Conservation (phyloP, 2,329 filamentous ascomycete species). For the Phyllosticta citriasiana region DNA sequence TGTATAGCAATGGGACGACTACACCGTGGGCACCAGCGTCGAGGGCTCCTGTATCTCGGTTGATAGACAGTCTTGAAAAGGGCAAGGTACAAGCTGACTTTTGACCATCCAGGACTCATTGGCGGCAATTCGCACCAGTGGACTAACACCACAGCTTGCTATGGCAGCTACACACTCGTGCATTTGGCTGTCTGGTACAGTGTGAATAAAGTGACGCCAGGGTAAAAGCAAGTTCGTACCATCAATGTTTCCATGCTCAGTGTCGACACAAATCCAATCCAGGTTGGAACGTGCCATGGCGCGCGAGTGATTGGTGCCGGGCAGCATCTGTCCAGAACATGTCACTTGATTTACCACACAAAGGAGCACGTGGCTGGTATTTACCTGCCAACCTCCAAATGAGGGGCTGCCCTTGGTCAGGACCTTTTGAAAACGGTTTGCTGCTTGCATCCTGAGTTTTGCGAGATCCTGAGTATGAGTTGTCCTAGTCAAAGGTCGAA, state of each 20-base stretch:
- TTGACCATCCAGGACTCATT: slow-evolving; percentile 55
- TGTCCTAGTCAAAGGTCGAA: neutral
- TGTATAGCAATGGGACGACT: slow-evolving; percentile 44
- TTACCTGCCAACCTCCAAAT: slow-evolving; percentile 50
- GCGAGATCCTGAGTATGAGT: neutral
- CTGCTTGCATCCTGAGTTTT: slow-evolving; percentile 38
- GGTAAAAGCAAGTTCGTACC: slow-evolving; percentile 24
- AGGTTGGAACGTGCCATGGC: slow-evolving; percentile 43
- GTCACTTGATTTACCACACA: neutral
- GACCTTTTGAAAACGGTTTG: slow-evolving; percentile 43
- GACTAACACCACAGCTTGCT: slow-evolving; percentile 33
- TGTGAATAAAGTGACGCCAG: neutral
- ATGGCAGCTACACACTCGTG: slow-evolving; percentile 45
- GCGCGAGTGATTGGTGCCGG: slow-evolving; percentile 44
- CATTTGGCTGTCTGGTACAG: slow-evolving; percentile 38
- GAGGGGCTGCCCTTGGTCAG: slow-evolving; percentile 40
- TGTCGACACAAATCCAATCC: slow-evolving; percentile 46
- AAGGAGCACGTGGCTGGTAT: neutral
- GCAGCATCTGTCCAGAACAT: slow-evolving; percentile 32
- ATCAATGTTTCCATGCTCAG: slow-evolving; percentile 48
- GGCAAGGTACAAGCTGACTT: slow-evolving; percentile 24
- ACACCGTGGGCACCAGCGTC: slow-evolving; percentile 52
- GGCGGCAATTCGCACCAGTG: slow-evolving; percentile 40
- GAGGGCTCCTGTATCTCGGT: slow-evolving; percentile 36
- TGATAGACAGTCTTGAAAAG: neutral